Evolutionary conservation across 345 rosid species (phyloP).

Genomic region (Corymbia maculata): DNA sequence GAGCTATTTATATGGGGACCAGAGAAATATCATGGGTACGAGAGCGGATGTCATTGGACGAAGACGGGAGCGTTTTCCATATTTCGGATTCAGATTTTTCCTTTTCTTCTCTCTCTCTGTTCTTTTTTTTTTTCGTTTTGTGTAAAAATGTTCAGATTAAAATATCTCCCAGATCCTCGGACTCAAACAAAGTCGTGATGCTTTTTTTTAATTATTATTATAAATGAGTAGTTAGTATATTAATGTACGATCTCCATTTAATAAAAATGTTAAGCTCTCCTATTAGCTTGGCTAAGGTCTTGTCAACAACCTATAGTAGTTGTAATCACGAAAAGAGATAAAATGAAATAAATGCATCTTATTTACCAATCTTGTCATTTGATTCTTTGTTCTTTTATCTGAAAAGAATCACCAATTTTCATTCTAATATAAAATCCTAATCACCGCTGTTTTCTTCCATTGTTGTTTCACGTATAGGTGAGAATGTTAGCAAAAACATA

Average conservation of each 20-base stretch:
- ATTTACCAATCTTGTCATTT: rapidly evolving
- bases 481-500: too few relatives aligned
- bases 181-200: background rate
- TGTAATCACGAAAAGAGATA: background rate
- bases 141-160: background rate
- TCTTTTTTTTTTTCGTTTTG: background rate
- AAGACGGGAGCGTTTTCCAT: background rate
- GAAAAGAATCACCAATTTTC: background rate
- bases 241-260: background rate
- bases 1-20: background rate
- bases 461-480: too few relatives aligned
- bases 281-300: background rate
- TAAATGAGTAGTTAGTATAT: background rate
- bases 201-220: too few relatives aligned
- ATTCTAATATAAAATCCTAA: background rate
- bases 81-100: background rate
- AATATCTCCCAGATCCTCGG: background rate
- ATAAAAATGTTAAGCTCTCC: background rate
- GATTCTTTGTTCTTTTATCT: background rate
- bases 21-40: background rate
- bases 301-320: too few relatives aligned
- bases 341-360: too few relatives aligned
- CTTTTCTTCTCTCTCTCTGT: background rate
- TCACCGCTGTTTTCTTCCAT: too few relatives aligned
- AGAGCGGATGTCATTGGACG: background rate